Percentiles rank a stretch among this genome's conserved stretches.
Conservation (phyloP, 176 grass and related monocot species). For the Bothriochloa decipiens region DNA sequence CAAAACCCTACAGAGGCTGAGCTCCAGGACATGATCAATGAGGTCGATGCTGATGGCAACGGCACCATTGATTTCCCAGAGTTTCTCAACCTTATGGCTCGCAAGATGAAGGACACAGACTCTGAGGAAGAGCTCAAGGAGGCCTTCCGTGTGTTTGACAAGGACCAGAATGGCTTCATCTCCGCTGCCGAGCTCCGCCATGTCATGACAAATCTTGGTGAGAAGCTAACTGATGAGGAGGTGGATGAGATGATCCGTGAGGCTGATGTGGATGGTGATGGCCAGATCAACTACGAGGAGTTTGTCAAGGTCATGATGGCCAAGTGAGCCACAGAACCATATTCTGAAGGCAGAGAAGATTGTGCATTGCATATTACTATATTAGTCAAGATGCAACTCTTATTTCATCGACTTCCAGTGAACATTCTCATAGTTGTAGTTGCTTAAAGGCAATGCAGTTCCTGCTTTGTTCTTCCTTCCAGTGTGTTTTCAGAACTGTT, state of each 20-base stretch:
- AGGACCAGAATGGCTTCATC: conserved; percentile 95
- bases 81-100: conserved; percentile 92
- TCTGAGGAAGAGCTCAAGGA: conserved; percentile 96
- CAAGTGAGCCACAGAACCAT: conserved; percentile 54
- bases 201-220: conserved; percentile 90
- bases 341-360: conserved; percentile 29
- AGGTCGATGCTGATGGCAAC: conserved; percentile 86
- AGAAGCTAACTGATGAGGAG: conserved; percentile 90
- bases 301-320: conserved; percentile 98
- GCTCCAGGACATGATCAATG: conserved; percentile 97
- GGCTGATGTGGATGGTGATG: conserved; percentile 88
- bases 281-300: conserved; percentile 96
- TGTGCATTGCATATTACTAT: conserved; percentile 37
- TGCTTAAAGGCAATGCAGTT: conserved; percentile 33
- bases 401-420: conserved; percentile 40
- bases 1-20: conserved; percentile 96
- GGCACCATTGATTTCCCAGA: conserved; percentile 92
- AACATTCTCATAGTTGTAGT: conserved; percentile 61
- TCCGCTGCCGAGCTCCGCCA: conserved; percentile 88
- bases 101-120: conserved; percentile 97
- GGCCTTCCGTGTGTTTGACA: conserved; percentile 93
- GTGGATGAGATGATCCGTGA: conserved; percentile 94
- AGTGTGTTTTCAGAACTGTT: conserved; percentile 42
- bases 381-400: conserved; percentile 41
- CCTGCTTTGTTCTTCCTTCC: conserved; percentile 38